Percentiles rank a stretch among this genome's conserved stretches.
phyloP scores from a whole-genome alignment of 148 eudicot species.

The Tetragonia tetragonoides region DNA sequence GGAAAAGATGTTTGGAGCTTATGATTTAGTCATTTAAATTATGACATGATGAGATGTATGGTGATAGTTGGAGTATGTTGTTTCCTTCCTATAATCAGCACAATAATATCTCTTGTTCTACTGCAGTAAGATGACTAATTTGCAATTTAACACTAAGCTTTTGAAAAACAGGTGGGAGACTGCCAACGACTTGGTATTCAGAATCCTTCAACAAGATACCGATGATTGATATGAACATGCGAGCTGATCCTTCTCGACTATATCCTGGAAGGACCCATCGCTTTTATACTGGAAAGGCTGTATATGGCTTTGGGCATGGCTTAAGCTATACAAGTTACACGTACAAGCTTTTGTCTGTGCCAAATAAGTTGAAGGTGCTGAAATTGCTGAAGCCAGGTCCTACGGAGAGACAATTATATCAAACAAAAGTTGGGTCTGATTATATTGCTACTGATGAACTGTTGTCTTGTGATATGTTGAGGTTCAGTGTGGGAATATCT shows the following conservation, averaged over 20 bases:
- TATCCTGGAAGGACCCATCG: constrained; percentile 96
- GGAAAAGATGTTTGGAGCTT: too few species aligned
- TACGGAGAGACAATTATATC: constrained; percentile 27
- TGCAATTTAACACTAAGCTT: not conserved
- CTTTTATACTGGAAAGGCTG: constrained; percentile 66
- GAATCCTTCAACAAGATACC: constrained; percentile 79
- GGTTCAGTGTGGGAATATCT: constrained; percentile 49
- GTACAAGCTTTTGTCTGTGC: constrained; percentile 62
- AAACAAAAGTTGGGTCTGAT: constrained; percentile 23
- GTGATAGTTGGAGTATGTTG: too few species aligned
- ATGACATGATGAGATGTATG: too few species aligned
- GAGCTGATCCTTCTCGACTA: constrained; percentile 67
- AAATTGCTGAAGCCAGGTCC: constrained; percentile 27
- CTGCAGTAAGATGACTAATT: not conserved
- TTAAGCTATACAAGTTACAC: constrained; percentile 69
- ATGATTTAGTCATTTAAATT: too few species aligned
- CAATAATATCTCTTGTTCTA: too few species aligned
- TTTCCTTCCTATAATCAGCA: too few species aligned
- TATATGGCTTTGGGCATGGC: constrained; percentile 82
- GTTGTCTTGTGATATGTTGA: constrained; percentile 50
- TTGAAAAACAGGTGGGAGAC: constrained; percentile 66
- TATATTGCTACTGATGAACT: constrained; percentile 56
- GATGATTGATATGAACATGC: constrained; percentile 91
- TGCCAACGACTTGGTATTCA: constrained; percentile 94
- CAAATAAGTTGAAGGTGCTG: constrained; percentile 36